Conservation (phyloP, 352 stramenopile species). For the Thalassiosira sp. region DNA sequence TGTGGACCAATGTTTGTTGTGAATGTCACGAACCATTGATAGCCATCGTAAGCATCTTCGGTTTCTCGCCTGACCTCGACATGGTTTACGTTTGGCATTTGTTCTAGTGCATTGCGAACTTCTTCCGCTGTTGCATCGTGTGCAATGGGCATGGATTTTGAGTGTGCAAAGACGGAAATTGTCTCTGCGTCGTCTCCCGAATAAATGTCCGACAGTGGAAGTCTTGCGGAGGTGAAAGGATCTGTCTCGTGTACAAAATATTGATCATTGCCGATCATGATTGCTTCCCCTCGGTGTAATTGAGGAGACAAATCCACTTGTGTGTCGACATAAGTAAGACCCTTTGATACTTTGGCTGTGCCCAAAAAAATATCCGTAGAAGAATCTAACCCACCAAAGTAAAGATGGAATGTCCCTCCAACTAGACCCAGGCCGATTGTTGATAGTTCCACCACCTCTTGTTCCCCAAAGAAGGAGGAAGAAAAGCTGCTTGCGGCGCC, state of each 20-base stretch:
- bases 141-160: slow-evolving; percentile 68
- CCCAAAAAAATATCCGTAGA: slow-evolving; percentile 60
- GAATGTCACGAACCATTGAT: slow-evolving; percentile 89
- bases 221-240: slow-evolving; percentile 81
- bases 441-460: slow-evolving; percentile 58
- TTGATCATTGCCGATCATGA: slow-evolving; percentile 82
- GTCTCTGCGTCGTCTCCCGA: slow-evolving; percentile 58
- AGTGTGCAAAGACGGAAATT: slow-evolving; percentile 45
- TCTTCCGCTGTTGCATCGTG: slow-evolving; percentile 63
- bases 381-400: slow-evolving; percentile 67
- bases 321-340: slow-evolving; percentile 81
- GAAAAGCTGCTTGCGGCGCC: slow-evolving; percentile 37
- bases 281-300: slow-evolving; percentile 85
- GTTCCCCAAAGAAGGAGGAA: slow-evolving; percentile 53
- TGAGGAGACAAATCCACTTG: slow-evolving; percentile 87
- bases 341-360: slow-evolving; percentile 58
- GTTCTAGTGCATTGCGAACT: slow-evolving; percentile 73
- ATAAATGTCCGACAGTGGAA: slow-evolving; percentile 85
- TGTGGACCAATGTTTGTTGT: slow-evolving; percentile 88
- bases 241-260: slow-evolving; percentile 85
- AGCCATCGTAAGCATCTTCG: slow-evolving; percentile 53
- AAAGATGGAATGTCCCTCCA: slow-evolving; percentile 72
- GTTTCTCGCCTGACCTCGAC: slow-evolving; percentile 68
- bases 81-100: slow-evolving; percentile 72
- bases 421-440: slow-evolving; percentile 46